Conservation (phyloP, 345 rosid genomes). For the Salix suchowensis region DNA sequence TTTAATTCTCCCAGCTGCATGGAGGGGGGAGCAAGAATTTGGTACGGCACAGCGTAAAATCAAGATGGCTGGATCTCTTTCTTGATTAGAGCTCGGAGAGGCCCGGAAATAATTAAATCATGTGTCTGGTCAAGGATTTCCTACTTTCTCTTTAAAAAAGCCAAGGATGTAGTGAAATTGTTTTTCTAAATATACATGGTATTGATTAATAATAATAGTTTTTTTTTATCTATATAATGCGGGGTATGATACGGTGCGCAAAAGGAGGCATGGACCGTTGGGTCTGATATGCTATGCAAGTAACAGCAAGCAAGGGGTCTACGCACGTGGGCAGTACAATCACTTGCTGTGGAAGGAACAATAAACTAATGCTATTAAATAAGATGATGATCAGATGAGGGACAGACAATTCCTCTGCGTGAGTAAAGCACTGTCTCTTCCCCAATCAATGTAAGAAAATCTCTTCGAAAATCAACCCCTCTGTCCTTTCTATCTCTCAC, state of each 20-base stretch:
- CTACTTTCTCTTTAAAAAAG: too few relatives aligned
- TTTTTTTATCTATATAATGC: too few relatives aligned
- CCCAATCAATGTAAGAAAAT: conserved; percentile 30
- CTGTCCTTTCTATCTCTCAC: conserved; percentile 1
- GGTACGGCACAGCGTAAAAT: too few relatives aligned
- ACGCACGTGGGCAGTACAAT: conserved; percentile 44
- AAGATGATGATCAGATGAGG: neutral
- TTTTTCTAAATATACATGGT: too few relatives aligned
- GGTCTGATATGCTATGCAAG: conserved; percentile 30
- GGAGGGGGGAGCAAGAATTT: too few relatives aligned
- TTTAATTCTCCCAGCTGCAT: neutral
- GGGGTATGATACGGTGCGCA: neutral
- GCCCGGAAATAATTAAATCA: too few relatives aligned
- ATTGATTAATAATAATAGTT: neutral
- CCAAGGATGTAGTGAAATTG: too few relatives aligned
- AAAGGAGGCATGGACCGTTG: conserved; percentile 35
- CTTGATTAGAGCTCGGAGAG: too few relatives aligned
- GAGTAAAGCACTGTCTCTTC: conserved; percentile 21
- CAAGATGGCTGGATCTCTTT: too few relatives aligned
- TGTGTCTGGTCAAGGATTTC: too few relatives aligned
- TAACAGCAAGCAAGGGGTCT: conserved; percentile 36
- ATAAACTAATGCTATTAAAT: too few relatives aligned
- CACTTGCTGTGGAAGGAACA: conserved; percentile 14
- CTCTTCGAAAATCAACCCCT: conserved; percentile 33
- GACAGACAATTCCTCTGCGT: conserved; percentile 25